Evolutionary conservation across 148 eudicot species (phyloP), one percentile per base, ranked within the genome.

Genomic region (Chenopodium quinoa): DNA sequence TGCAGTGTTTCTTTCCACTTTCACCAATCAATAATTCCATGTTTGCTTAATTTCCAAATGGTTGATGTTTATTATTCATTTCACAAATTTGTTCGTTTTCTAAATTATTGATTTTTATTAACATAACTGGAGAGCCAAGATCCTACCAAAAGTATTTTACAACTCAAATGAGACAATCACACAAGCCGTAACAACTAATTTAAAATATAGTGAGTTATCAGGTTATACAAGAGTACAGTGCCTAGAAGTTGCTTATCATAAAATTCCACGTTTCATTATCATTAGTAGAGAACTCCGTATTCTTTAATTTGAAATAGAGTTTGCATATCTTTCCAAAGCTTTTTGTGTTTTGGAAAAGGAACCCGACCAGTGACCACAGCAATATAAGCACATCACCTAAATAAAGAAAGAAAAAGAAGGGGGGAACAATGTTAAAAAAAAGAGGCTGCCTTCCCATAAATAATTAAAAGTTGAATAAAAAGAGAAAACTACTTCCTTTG

Each of bases 301-400:
- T 17, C 7, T 31, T 69, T 9, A 27, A 27, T 7, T 2, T 66
- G 70, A 1, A 50, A 65, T n/a, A 40, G 8, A 40, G 44, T 40
- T 5, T 40, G 7, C 44, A 40, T 40, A 65, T 65, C 29, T 19
- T 72, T 72, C 29, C 2, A 72, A 3, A 72, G 44, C 7, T 16
- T 72, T 72, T 72, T 72, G 75, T 72, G 75, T 54, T 44, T 72
- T 72, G 75, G 75, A 44, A 44, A 72, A 72, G 56, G 75, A 29
- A 1, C 29, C 16, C 22, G 29, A 72, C n/a, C n/a, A n/a, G n/a
- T n/a, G n/a, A n/a, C 52, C 75, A 6, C 44, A 23, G 11, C 69
- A 64, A 19, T 9, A 64, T 2, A 72, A 22, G 16, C 22, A 72
- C 47, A 72, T 27, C 46, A 40, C 56, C 2, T 34, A 22, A 72